Conservation (phyloP, 1,284 basidiomycete species). For the Filobasidium uniguttulatum region DNA sequence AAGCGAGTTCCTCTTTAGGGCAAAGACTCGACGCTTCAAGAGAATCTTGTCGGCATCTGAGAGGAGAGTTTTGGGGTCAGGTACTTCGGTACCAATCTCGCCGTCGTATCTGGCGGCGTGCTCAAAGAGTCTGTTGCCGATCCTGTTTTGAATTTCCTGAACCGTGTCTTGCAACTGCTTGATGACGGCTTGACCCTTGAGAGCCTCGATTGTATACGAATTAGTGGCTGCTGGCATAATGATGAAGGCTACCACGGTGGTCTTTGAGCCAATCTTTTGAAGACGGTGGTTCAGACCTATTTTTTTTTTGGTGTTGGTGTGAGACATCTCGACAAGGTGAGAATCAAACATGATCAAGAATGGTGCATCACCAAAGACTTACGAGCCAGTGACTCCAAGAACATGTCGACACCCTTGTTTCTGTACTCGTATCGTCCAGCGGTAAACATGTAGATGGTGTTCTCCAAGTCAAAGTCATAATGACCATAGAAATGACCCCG, state of each 20-base stretch:
- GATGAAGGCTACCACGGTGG: slow-evolving; percentile 91
- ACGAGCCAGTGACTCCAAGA: slow-evolving; percentile 89
- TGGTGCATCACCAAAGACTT: too few species aligned
- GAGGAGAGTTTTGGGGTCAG: slow-evolving; percentile 61
- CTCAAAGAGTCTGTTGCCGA: slow-evolving; percentile 83
- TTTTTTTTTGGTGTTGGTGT: neutral
- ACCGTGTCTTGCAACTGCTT: slow-evolving; percentile 93
- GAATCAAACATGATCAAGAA: too few species aligned
- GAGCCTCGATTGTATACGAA: slow-evolving; percentile 92
- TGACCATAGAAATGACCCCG: slow-evolving; percentile 97
- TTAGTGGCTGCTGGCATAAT: slow-evolving; percentile 96
- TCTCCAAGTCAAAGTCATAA: slow-evolving; percentile 88
- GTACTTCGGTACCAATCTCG: slow-evolving; percentile 56
- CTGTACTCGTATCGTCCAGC: slow-evolving; percentile 98
- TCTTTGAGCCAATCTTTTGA: slow-evolving; percentile 62
- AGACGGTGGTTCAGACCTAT: slow-evolving; percentile 68
- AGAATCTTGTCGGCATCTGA: slow-evolving; percentile 89
- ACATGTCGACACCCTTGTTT: slow-evolving; percentile 99
- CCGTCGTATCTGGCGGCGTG: slow-evolving; percentile 83
- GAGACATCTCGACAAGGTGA: neutral
- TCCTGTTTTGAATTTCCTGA: slow-evolving; percentile 80
- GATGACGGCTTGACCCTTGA: slow-evolving; percentile 95
- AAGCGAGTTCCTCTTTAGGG: slow-evolving; percentile 81
- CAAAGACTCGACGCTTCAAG: slow-evolving; percentile 90
- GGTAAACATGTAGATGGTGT: slow-evolving; percentile 96